These are phyloP conservation scores for Clavaria fumosa DNA, from an alignment of 768 basidiomycete species.

Conservation along the genomic window DNA sequence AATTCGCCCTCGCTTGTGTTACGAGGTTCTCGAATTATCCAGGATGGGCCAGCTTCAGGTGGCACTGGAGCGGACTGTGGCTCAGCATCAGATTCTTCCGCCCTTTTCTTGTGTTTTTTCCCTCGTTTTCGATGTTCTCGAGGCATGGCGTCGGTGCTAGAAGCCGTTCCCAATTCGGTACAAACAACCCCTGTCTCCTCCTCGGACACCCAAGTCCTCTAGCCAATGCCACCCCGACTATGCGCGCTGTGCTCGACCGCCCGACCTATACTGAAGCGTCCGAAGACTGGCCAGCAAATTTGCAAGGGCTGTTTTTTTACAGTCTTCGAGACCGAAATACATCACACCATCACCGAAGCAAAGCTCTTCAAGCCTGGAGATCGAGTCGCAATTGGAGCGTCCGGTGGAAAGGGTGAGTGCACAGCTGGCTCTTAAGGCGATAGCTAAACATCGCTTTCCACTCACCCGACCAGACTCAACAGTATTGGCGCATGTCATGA, in stretches of 20 bases:
- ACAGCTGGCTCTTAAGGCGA: not conserved
- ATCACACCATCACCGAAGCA: constrained; percentile 82
- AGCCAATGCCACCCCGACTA: constrained; percentile 57
- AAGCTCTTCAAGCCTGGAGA: constrained; percentile 80
- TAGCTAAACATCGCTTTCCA: constrained; percentile 5
- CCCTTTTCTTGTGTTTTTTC: constrained; percentile 50
- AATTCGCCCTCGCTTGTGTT: constrained; percentile 22
- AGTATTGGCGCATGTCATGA: constrained; percentile 95
- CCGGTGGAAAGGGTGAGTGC: constrained; percentile 83
- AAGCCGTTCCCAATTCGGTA: not conserved
- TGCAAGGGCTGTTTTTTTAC: constrained; percentile 94
- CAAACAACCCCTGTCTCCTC: not conserved
- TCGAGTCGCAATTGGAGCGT: constrained; percentile 92
- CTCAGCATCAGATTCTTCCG: too few species aligned
- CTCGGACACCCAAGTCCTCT: not conserved
- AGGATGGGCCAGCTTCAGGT: constrained; percentile 35
- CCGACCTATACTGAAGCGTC: constrained; percentile 81
- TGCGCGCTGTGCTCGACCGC: constrained; percentile 66
- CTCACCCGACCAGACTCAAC: constrained; percentile 62
- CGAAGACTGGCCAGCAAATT: constrained; percentile 95
- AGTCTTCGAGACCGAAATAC: constrained; percentile 97
- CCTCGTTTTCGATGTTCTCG: constrained; percentile 63
- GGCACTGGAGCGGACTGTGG: too few species aligned
- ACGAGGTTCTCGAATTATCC: constrained; percentile 40
- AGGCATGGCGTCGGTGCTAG: constrained; percentile 33